phyloP scores from a whole-genome alignment of 257 asterid genomes.

The Nicotiana paniculata region DNA sequence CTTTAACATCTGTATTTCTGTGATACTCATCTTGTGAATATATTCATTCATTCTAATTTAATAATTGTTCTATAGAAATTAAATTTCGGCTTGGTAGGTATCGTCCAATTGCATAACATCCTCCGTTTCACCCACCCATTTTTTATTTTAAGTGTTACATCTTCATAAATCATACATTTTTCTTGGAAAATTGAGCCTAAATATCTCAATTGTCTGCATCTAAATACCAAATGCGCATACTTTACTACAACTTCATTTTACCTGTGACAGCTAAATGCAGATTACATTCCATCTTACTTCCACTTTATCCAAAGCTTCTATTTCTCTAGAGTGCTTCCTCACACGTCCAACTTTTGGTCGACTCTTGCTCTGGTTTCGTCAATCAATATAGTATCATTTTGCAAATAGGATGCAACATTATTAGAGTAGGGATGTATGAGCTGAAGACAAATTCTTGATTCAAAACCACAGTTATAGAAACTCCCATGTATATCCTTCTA shows the following conservation, averaged over 20 bases:
- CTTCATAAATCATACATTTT: neutral
- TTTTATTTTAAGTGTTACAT: too few relatives aligned
- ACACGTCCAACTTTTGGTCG: neutral
- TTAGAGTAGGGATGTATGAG: neutral
- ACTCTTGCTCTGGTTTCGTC: neutral
- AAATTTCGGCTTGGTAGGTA: too few relatives aligned
- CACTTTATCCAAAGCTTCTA: neutral
- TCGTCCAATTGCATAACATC: neutral
- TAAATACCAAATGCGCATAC: too few relatives aligned
- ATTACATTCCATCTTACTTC: neutral
- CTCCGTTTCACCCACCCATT: neutral
- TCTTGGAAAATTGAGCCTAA: too few relatives aligned
- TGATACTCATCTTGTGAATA: too few relatives aligned
- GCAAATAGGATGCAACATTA: neutral
- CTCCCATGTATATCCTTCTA: neutral
- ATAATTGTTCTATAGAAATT: too few relatives aligned
- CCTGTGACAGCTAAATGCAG: neutral
- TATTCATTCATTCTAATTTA: too few relatives aligned
- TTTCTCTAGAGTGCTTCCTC: neutral
- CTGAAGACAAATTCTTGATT: neutral
- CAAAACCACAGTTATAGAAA: neutral
- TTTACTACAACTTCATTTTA: neutral
- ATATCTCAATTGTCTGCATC: too few relatives aligned
- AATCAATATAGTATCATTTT: neutral
- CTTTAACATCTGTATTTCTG: too few relatives aligned